Evolutionary conservation across 208 protist species (phyloP).

Genomic region (Endotrypanum monterogeii): DNA sequence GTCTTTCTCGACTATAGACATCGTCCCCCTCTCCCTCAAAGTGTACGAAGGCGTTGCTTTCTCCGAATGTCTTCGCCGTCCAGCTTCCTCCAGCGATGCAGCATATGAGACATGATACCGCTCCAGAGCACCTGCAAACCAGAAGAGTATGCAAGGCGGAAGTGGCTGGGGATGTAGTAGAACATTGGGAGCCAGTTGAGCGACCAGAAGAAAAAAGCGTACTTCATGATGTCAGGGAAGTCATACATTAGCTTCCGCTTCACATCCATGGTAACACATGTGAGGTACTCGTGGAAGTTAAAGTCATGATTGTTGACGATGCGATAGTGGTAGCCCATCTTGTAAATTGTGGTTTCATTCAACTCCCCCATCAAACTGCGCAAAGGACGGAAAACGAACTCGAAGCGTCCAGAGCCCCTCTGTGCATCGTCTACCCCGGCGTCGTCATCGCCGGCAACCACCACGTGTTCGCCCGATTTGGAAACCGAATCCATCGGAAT

Average conservation of each 20-base stretch:
- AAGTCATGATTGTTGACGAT: constrained; percentile 56
- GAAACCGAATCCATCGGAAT: constrained; percentile 20
- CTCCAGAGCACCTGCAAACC: constrained; percentile 73
- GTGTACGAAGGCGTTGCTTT: constrained; percentile 10
- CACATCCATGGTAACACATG: constrained; percentile 45
- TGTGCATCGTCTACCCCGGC: constrained; percentile 7
- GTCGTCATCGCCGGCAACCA: constrained; percentile 29
- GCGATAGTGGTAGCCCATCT: constrained; percentile 64
- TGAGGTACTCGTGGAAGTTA: constrained; percentile 56
- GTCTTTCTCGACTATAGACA: not conserved
- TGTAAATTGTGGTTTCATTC: constrained; percentile 36
- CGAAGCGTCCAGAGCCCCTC: constrained; percentile 19
- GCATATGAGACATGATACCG: constrained; percentile 73
- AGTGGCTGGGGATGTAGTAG: constrained; percentile 81
- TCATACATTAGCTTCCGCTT: constrained; percentile 57
- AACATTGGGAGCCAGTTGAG: constrained; percentile 84
- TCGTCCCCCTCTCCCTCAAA: not conserved
- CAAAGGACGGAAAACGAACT: constrained; percentile 26
- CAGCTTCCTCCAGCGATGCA: constrained; percentile 49
- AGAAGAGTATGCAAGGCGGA: constrained; percentile 71
- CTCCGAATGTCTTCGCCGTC: constrained; percentile 23
- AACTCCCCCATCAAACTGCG: constrained; percentile 26
- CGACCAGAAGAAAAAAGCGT: constrained; percentile 72
- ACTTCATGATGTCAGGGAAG: constrained; percentile 71
- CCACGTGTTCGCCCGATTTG: constrained; percentile 8